Base-by-base conservation (phyloP, 2,329 filamentous ascomycete species). In the Aspergillus ruber region DNA sequence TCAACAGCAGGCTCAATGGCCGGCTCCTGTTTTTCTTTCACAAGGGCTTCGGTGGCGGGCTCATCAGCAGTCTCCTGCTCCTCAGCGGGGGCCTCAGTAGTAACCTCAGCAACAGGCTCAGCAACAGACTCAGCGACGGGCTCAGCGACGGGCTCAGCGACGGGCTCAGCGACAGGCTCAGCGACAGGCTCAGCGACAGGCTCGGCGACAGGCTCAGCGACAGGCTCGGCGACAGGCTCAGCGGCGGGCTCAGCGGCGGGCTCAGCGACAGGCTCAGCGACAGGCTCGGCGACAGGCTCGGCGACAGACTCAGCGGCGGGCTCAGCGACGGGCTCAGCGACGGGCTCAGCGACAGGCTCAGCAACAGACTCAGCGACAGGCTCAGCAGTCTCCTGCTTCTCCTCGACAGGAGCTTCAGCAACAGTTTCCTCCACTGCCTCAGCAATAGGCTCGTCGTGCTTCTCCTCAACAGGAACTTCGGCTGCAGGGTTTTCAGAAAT, bases 401-500 rank as follows among this genome's bases (percentile, higher is more conserved):
- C 20, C 23, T n/a, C n/a, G 15, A 18, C 17, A 18, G 35, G 17
- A 10, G 17, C 39, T 44, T 43, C 44, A n/a, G 17, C 48, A 29
- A 12, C n/a, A 8, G 9, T 7, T 20, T 39, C 36, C 36, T 39
- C 4, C 13, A 17, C 15, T n/a, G n/a, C 36, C 15, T 39, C 36
- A 3, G 13, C 7, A 7, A 18, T 8, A 3, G 35, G 35, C 8
- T 38, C 35, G 27, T 53, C 46, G 21, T 43, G 21, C 10, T 12
- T 15, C 20, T 20, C 20, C 23, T n/a, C n/a, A 8, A 18, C 17
- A 18, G 35, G 17, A 10, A 10, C 39, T 44, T 43, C 44, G 18
- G 17, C 48, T 5, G 35, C 43, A 7, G 44, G 23, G 12, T 44
- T 46, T 23, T 47, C 44, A 21, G 39, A 29, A 41, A 6, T 6